Conservation (phyloP, 306 rosid species). For the Pachyrhizus erosus region DNA sequence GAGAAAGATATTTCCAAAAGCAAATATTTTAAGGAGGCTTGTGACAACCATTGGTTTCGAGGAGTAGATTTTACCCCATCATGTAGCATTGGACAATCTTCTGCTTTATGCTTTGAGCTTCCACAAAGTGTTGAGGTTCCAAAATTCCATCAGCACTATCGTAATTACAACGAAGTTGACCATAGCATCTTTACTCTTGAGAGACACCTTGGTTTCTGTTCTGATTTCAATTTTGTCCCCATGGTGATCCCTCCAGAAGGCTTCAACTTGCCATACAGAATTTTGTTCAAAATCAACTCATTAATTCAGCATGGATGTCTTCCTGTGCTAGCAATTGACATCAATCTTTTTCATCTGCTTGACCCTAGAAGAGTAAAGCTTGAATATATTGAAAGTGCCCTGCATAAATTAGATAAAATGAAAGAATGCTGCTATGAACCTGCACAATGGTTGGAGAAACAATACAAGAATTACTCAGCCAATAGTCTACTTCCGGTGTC, state of each 20-base stretch:
- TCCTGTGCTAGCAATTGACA: slow-evolving; percentile 57
- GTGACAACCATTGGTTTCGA: slow-evolving; percentile 71
- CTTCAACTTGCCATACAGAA: slow-evolving; percentile 58
- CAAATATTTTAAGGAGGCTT: slow-evolving; percentile 47
- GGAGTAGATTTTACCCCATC: slow-evolving; percentile 68
- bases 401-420: slow-evolving; percentile 56
- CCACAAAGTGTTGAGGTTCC: slow-evolving; percentile 54
- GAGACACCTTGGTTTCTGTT: slow-evolving; percentile 41
- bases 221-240: slow-evolving; percentile 57
- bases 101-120: slow-evolving; percentile 68
- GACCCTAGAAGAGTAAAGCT: slow-evolving; percentile 52
- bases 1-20: slow-evolving; percentile 52
- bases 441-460: slow-evolving; percentile 60
- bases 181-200: slow-evolving; percentile 34
- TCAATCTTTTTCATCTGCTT: slow-evolving; percentile 46
- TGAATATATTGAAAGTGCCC: slow-evolving; percentile 60
- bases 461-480: slow-evolving; percentile 63
- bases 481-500: slow-evolving; percentile 32
- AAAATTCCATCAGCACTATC: slow-evolving; percentile 56
- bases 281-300: slow-evolving; percentile 61
- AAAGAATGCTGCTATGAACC: slow-evolving; percentile 77
- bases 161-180: slow-evolving; percentile 51
- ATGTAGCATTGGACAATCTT: slow-evolving; percentile 69
- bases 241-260: slow-evolving; percentile 60
- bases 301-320: slow-evolving; percentile 72